Evolutionary conservation across 176 grass and related monocot species (phyloP).

Genomic region (Oryza meridionalis): DNA sequence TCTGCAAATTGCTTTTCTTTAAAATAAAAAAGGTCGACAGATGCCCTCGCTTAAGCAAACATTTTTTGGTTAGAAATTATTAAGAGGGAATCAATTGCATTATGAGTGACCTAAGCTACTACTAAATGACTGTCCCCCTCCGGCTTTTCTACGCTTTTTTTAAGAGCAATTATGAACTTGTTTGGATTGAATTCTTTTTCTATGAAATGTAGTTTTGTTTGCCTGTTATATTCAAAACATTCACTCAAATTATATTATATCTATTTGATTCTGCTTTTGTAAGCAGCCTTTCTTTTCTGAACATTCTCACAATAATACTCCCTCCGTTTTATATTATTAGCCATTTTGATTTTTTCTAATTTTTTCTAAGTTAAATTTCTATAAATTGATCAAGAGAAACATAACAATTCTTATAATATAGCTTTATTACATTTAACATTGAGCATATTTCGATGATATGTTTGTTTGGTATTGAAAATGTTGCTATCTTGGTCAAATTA

Average conservation of each 20-base stretch:
- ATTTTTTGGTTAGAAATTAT: not conserved
- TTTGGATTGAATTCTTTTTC: conserved; percentile 6
- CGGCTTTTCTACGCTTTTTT: not conserved
- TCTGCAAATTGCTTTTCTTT: not conserved
- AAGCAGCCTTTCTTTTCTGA: not conserved
- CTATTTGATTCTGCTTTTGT: not conserved
- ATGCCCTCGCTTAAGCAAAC: not conserved
- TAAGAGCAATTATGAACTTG: not conserved
- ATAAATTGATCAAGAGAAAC: too few relatives aligned
- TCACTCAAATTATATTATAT: not conserved
- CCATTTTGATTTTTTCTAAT: too few relatives aligned
- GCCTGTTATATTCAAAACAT: not conserved
- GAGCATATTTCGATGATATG: too few relatives aligned
- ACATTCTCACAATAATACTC: too few relatives aligned
- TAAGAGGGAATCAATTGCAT: not conserved
- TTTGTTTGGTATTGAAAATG: too few relatives aligned
- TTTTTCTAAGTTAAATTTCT: too few relatives aligned
- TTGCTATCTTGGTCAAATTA: too few relatives aligned
- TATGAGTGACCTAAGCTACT: not conserved
- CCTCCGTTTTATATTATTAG: too few relatives aligned
- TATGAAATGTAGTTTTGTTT: not conserved
- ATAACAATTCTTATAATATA: too few relatives aligned
- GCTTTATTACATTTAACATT: too few relatives aligned
- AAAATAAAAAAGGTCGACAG: not conserved
- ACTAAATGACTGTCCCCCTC: not conserved